These are phyloP conservation scores for Arthrobotrys pseudoclavata DNA, from an alignment of 2,329 filamentous ascomycete genomes.

Conservation along the genomic window DNA sequence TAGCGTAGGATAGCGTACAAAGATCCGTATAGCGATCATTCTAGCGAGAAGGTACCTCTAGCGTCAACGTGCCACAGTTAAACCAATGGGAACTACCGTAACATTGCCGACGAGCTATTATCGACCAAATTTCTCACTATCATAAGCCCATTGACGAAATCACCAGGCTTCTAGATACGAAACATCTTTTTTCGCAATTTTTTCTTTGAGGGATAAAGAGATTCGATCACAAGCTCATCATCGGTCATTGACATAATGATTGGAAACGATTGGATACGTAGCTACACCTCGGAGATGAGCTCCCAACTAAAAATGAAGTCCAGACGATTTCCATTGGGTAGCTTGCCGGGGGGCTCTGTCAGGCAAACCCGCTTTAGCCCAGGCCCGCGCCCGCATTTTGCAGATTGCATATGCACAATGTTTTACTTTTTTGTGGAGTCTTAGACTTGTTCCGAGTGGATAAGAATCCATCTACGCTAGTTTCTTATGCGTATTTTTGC, in stretches of 20 bases:
- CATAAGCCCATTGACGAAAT: conserved; percentile 29
- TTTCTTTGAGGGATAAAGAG: conserved; percentile 5
- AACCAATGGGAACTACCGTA: conserved; percentile 22
- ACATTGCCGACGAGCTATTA: conserved; percentile 38
- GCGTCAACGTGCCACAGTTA: conserved; percentile 16
- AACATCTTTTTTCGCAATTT: not conserved
- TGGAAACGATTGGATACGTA: conserved; percentile 24
- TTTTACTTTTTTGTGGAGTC: conserved; percentile 13
- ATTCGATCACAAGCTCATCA: conserved; percentile 19
- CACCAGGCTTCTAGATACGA: not conserved
- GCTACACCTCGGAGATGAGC: conserved; percentile 40
- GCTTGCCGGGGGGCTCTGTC: conserved; percentile 20
- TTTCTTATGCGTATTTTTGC: conserved; percentile 55
- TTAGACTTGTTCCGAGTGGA: conserved; percentile 1
- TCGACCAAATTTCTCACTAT: not conserved
- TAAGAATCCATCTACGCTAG: conserved; percentile 29
- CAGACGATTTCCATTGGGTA: conserved; percentile 8
- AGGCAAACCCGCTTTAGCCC: conserved; percentile 45
- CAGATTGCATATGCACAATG: conserved; percentile 14
- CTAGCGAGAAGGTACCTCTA: conserved; percentile 20
- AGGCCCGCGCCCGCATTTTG: conserved; percentile 44
- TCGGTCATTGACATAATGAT: conserved; percentile 3
- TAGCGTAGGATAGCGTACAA: conserved; percentile 23
- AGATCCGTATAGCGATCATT: conserved; percentile 34
- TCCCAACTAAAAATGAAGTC: conserved; percentile 20